Evolutionary conservation across 2,329 filamentous ascomycete genomes (phyloP), one percentile per base, ranked within the genome.

Genomic region (Onygenales sp.): DNA sequence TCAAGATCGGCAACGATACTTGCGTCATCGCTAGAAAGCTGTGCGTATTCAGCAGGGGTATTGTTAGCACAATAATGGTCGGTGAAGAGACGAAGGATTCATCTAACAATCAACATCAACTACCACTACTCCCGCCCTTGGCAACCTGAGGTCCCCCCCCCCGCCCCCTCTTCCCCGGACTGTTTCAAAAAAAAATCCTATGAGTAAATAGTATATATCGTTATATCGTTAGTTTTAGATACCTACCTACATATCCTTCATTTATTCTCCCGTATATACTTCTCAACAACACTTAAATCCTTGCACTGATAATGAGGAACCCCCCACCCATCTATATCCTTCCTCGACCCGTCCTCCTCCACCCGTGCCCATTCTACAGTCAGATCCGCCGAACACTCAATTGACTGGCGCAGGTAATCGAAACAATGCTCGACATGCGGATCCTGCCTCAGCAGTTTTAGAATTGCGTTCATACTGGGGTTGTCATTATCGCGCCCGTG

Each of bases 351-450:
- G 49, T 51, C 33, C 27, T 17, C 32, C n/a, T 51, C 49, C 39
- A 27, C 42, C 27, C 42, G 39, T 7, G 39, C 13, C 49, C 49
- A 51, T 36, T 59, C 57, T 21, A 58, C 49, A 32, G 55, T 59
- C 34, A 56, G 54, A 44, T 60, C 58, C 8, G 55, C 53, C 37
- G 52, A 46, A 39, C 57, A 58, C 36, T 56, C 51, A 11, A 59
- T 34, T 10, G 53, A 54, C 47, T 59, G 58, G 13, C 58, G 51
- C 17, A 58, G 39, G 44, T 53, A 53, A 34, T 53, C 51, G 33
- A 48, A 47, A 36, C 51, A 53, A 34, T 53, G 27, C 13, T 39
- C 51, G 31, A 50, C 40, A 36, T 53, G 51, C 32, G 39, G 46
- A n/a, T n/a, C 13, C 6, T 7, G 7, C 5, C 13, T 3, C 6